Conservation (phyloP, 2,329 filamentous ascomycete genomes). For the Pseudogymnoascus sp. region DNA sequence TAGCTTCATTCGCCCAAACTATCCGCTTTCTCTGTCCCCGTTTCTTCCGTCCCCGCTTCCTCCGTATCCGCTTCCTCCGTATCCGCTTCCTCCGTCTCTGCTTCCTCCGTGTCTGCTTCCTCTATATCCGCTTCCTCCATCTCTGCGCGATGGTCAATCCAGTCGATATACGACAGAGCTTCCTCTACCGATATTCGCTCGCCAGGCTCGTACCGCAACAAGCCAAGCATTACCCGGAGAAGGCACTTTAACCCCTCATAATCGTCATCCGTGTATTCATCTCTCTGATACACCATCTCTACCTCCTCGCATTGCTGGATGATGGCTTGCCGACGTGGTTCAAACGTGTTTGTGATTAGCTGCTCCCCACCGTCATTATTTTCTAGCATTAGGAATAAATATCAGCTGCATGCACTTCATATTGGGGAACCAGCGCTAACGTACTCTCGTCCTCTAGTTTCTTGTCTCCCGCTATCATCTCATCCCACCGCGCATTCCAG, state of each 20-base stretch:
- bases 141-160: not conserved
- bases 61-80: not conserved
- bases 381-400: not conserved
- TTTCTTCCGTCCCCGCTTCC: not conserved
- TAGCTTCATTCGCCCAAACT: not conserved
- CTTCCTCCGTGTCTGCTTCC: not conserved
- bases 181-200: not conserved
- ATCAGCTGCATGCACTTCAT: not conserved
- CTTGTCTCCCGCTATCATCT: not conserved
- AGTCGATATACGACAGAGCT: not conserved
- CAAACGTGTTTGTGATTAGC: not conserved
- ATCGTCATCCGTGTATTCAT: not conserved
- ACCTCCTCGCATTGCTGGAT: not conserved
- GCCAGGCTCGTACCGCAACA: not conserved
- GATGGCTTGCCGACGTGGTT: not conserved
- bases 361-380: not conserved
- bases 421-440: not conserved
- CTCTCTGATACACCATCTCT: not conserved
- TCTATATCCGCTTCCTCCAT: not conserved
- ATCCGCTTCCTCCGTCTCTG: not conserved
- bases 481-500: not conserved
- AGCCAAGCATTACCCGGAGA: not conserved
- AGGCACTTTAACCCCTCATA: not conserved
- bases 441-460: not conserved
- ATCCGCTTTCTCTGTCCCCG: not conserved